phyloP scores from a whole-genome alignment of 441 rosid species.

The Populus trichocarpa region DNA sequence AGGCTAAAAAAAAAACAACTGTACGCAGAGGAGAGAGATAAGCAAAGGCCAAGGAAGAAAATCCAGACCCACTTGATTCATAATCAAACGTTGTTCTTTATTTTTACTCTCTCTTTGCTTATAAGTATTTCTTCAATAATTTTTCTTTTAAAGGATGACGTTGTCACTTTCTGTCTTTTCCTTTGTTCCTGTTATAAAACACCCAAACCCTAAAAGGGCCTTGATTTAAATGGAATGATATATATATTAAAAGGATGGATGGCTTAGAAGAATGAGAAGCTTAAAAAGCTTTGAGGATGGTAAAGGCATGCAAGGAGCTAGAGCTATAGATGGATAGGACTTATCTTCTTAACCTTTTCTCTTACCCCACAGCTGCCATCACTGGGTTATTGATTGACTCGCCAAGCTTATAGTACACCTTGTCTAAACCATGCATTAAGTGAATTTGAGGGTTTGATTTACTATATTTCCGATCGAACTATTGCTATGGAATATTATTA shows the following conservation, averaged over 20 bases:
- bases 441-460: not conserved
- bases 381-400: constrained; percentile 23
- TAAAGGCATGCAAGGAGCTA: constrained; percentile 11
- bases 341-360: constrained; percentile 31
- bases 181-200: constrained; percentile 49
- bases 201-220: constrained; percentile 56
- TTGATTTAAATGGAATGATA: constrained; percentile 43
- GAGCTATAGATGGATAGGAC: constrained; percentile 6
- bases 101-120: constrained; percentile 16
- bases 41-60: constrained; percentile 9
- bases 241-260: constrained; percentile 27
- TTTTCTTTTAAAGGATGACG: constrained; percentile 29
- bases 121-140: constrained; percentile 13
- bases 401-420: not conserved
- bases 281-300: constrained; percentile 17
- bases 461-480: not conserved
- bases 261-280: constrained; percentile 13
- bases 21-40: constrained; percentile 9
- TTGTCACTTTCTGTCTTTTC: constrained; percentile 44
- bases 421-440: not conserved
- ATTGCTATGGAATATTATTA: no score
- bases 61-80: not conserved
- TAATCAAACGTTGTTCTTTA: not conserved
- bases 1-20: not conserved
- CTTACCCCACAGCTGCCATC: constrained; percentile 30